These are phyloP conservation scores for Fusarium concolor DNA, from an alignment of 2,329 filamentous ascomycete genomes.

Conservation along the genomic window DNA sequence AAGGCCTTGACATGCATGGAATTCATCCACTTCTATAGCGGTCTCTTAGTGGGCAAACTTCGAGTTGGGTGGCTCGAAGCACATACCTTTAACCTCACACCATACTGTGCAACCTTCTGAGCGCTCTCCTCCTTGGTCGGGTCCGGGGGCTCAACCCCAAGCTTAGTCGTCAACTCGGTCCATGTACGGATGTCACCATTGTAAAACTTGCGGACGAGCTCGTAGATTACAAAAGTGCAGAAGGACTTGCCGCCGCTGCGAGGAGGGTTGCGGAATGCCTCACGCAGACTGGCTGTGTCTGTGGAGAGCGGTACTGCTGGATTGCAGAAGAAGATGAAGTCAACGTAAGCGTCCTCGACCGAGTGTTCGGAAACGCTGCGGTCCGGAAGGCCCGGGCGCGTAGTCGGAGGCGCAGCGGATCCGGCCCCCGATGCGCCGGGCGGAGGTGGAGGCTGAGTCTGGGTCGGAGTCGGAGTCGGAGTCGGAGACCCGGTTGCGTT, in stretches of 20 bases:
- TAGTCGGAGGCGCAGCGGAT: slow-evolving; percentile 32
- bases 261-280: slow-evolving; percentile 82
- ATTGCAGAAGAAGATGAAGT: slow-evolving; percentile 92
- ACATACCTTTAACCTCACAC: slow-evolving; percentile 84
- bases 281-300: slow-evolving; percentile 77
- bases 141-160: slow-evolving; percentile 90
- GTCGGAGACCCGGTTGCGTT: slow-evolving; percentile 27
- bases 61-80: not conserved
- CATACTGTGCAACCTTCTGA: slow-evolving; percentile 95
- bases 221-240: slow-evolving; percentile 79
- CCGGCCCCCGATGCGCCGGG: slow-evolving; percentile 34
- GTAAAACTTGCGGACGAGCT: slow-evolving; percentile 83
- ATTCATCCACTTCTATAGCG: slow-evolving; percentile 88
- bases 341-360: slow-evolving; percentile 84
- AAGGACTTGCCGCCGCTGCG: slow-evolving; percentile 91
- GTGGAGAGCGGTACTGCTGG: slow-evolving; percentile 75
- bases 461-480: slow-evolving; percentile 1
- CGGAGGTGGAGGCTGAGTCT: slow-evolving; percentile 34
- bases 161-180: slow-evolving; percentile 85
- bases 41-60: slow-evolving; percentile 16
- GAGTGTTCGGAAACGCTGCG: slow-evolving; percentile 74
- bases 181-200: slow-evolving; percentile 90
- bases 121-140: slow-evolving; percentile 86
- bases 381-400: slow-evolving; percentile 66
- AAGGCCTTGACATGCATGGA: slow-evolving; percentile 96